Evolutionary conservation across 495 filamentous ascomycete species (phyloP).

Genomic region (Trichoderma erinaceum): DNA sequence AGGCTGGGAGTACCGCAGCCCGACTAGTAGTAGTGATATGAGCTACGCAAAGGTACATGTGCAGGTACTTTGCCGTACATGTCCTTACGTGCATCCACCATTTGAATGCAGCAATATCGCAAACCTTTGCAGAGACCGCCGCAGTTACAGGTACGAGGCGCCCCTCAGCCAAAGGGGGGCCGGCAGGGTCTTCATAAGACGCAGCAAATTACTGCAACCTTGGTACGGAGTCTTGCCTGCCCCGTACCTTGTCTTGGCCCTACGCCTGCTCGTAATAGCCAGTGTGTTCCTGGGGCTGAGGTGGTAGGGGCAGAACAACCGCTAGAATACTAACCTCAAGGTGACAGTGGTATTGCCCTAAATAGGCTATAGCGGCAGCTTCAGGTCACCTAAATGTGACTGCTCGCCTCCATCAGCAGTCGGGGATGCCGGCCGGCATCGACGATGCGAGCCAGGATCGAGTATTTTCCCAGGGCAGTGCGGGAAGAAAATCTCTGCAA

Average conservation of each 20-base stretch:
- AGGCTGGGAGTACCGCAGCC: too few relatives aligned
- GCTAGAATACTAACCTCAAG: neutral
- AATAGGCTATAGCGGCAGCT: neutral
- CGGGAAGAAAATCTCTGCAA: neutral
- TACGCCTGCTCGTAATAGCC: neutral
- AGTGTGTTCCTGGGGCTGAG: neutral
- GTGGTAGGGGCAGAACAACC: neutral
- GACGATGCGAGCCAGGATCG: neutral
- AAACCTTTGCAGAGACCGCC: too few relatives aligned
- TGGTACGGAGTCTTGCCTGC: neutral
- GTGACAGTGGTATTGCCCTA: neutral
- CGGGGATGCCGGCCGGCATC: slow-evolving; percentile 4
- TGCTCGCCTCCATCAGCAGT: neutral
- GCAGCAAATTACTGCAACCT: neutral
- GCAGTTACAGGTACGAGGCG: too few relatives aligned
- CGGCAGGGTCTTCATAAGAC: too few relatives aligned
- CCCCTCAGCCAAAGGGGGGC: too few relatives aligned
- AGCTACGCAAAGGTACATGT: too few relatives aligned
- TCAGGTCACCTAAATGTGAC: neutral
- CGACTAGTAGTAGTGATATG: too few relatives aligned
- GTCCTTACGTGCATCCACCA: too few relatives aligned
- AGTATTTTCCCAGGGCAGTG: neutral
- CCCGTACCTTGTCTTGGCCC: slow-evolving; percentile 6
- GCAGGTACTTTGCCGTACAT: too few relatives aligned
- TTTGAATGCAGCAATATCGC: too few relatives aligned